Base-by-base conservation (phyloP, 306 rosid genomes). In the Herpetospermum pedunculosum region DNA sequence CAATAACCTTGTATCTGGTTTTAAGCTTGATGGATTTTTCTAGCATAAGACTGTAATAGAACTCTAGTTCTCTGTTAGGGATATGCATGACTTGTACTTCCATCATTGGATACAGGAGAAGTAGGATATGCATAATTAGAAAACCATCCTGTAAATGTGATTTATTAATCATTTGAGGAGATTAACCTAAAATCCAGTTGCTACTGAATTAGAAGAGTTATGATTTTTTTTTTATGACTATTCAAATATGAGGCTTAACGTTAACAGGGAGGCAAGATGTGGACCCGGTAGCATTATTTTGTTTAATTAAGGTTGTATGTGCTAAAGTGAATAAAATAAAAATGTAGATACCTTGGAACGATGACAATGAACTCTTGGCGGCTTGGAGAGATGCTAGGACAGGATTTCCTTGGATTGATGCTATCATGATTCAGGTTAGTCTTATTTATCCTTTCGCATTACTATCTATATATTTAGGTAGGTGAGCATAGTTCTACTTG, bases 331-430 rank as follows among this genome's bases (percentile, higher is more conserved):
- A 44, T 63, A 38, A 32, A 68, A 1, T 57, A 54, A 71, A 50
- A 30, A 60, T 81, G 73, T 54, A 91, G 97, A 85, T 91, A 80
- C 96, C 98, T 81, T 94, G 98, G 98, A 88, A 87, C 67, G 90
- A 85, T 41, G 82, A 88, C 77, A 81, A 84, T 54, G 88, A 87
- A 72, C 84, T 93, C 80, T 78, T 91, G 75, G 87, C 81, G 74
- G 91, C 96, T 64, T 91, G 97, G 97, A 91, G 96, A 83, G 97
- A 91, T 16, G 88, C 82, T 73, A 85, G 88, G 83, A 93, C 98
- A 13, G 98, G 97, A 43, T 93, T 83, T 85, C 98, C 98, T 53
- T 93, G 98, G 98, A 93, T 93, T 50, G 98, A 93, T 81, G 96
- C 98, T 70, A 87, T 87, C 76, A 89, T 93, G 98, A 81, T 82